Conservation (phyloP, 2,329 filamentous ascomycete genomes). For the Aspergillus latus region DNA sequence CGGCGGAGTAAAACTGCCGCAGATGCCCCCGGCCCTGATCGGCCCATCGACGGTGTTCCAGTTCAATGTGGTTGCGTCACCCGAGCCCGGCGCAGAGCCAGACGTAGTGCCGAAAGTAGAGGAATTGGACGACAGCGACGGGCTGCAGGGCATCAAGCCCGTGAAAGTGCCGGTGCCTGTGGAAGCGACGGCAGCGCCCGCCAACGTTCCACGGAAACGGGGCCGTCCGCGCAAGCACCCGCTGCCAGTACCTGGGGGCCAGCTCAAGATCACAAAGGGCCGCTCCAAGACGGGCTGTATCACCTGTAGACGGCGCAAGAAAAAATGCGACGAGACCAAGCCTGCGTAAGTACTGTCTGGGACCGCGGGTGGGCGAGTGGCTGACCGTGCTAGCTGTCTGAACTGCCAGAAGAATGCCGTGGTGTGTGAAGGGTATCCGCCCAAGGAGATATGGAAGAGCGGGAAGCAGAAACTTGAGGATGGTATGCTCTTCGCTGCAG, state of each 20-base stretch:
- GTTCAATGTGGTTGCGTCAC: constrained; percentile 28
- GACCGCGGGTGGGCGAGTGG: constrained; percentile 1
- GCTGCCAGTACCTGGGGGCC: constrained; percentile 56
- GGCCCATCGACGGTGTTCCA: constrained; percentile 24
- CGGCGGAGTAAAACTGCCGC: constrained; percentile 21
- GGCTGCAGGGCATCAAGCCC: constrained; percentile 34
- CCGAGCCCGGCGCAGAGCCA: constrained; percentile 6
- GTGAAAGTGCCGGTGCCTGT: constrained; percentile 28
- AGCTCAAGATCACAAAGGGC: constrained; percentile 75
- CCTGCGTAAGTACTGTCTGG: constrained; percentile 44
- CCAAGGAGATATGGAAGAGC: constrained; percentile 83
- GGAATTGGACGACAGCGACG: constrained; percentile 49
- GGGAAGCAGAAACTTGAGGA: constrained; percentile 75
- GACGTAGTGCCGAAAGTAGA: constrained; percentile 54
- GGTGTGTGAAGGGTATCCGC: constrained; percentile 84
- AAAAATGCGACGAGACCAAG: constrained; percentile 56
- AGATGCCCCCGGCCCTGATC: constrained; percentile 11
- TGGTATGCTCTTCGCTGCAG: constrained; percentile 36
- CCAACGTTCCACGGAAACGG: constrained; percentile 58
- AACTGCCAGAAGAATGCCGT: constrained; percentile 95
- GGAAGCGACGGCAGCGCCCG: constrained; percentile 32
- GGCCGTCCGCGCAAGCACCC: constrained; percentile 83
- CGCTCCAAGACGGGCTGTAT: constrained; percentile 59
- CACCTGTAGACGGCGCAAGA: constrained; percentile 61
- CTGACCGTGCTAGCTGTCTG: constrained; percentile 42